These are phyloP conservation scores for Erucastrum elatum DNA, from an alignment of 345 rosid species.

Conservation along the genomic window DNA sequence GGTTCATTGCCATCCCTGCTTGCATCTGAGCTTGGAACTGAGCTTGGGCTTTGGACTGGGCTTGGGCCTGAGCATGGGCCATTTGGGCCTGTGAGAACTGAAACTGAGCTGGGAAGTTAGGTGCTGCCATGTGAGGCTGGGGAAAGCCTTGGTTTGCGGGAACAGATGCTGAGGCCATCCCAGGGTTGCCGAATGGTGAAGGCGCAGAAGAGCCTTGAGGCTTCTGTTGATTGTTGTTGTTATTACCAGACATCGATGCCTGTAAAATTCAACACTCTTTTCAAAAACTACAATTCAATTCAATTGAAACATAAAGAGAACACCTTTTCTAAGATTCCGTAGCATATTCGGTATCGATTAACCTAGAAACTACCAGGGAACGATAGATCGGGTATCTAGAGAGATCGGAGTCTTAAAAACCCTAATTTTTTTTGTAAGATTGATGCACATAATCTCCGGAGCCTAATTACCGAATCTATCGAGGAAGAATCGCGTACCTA, in stretches of 20 bases:
- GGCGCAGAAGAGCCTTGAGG: slow-evolving; percentile 57
- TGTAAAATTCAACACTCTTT: not conserved
- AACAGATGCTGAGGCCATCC: slow-evolving; percentile 59
- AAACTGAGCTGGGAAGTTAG: slow-evolving; percentile 66
- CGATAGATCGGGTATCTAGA: not conserved
- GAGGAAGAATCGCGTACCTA: slow-evolving; percentile 14
- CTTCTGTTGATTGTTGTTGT: slow-evolving; percentile 60
- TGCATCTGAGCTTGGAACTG: slow-evolving; percentile 85
- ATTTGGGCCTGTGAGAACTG: slow-evolving; percentile 67
- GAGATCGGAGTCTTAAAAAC: not conserved
- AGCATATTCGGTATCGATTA: not conserved
- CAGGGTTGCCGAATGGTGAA: slow-evolving; percentile 77
- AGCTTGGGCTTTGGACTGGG: slow-evolving; percentile 62
- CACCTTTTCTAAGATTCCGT: not conserved
- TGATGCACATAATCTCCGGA: not conserved
- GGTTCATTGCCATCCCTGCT: slow-evolving; percentile 63
- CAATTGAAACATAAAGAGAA: not conserved
- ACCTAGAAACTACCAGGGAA: not conserved
- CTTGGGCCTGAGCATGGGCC: slow-evolving; percentile 63
- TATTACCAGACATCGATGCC: slow-evolving; percentile 57
- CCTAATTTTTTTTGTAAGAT: not conserved
- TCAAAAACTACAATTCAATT: too few relatives aligned
- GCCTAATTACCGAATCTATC: not conserved
- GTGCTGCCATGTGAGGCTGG: slow-evolving; percentile 51
- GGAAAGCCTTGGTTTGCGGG: slow-evolving; percentile 57